A percentile compares a stretch with the other conserved stretches of the same genome.
phyloP scores from a whole-genome alignment of 1,139 yeast species.

The Waltiozyma sp. region DNA sequence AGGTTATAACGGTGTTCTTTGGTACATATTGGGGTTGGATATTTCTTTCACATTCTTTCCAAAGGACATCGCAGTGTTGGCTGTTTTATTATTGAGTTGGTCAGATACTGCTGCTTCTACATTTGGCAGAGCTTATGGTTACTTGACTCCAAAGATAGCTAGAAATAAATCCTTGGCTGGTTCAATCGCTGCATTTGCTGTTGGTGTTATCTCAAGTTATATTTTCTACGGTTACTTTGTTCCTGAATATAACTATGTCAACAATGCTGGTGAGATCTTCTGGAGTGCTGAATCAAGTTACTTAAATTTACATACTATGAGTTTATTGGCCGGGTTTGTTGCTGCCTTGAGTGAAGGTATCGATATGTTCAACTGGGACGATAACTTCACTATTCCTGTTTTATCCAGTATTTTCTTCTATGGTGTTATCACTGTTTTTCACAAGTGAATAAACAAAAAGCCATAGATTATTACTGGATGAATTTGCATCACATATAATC shows the following conservation, averaged over 20 bases:
- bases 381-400: conserved; percentile 88
- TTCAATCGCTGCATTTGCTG: conserved; percentile 66
- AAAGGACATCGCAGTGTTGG: conserved; percentile 70
- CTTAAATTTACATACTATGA: conserved; percentile 39
- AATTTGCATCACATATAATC: no score
- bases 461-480: no score
- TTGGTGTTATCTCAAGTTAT: conserved; percentile 60
- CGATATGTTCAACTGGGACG: conserved; percentile 68
- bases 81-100: conserved; percentile 82
- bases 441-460: no score
- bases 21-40: conserved; percentile 71
- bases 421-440: conserved; percentile 28
- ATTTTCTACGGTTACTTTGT: conserved; percentile 62
- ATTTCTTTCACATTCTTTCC: conserved; percentile 61
- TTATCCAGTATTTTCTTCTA: conserved; percentile 58
- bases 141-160: conserved; percentile 69
- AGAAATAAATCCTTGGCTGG: conserved; percentile 82
- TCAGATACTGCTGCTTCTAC: conserved; percentile 97
- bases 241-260: conserved; percentile 43
- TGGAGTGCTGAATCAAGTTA: conserved; percentile 58
- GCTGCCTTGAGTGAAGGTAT: conserved; percentile 84
- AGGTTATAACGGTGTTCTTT: conserved; percentile 70
- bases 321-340: conserved; percentile 61
- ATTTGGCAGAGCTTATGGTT: conserved; percentile 74
- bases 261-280: conserved; percentile 40